These are phyloP conservation scores for Phytophthora parvispora DNA, from an alignment of 352 stramenopile species.

Conservation along the genomic window DNA sequence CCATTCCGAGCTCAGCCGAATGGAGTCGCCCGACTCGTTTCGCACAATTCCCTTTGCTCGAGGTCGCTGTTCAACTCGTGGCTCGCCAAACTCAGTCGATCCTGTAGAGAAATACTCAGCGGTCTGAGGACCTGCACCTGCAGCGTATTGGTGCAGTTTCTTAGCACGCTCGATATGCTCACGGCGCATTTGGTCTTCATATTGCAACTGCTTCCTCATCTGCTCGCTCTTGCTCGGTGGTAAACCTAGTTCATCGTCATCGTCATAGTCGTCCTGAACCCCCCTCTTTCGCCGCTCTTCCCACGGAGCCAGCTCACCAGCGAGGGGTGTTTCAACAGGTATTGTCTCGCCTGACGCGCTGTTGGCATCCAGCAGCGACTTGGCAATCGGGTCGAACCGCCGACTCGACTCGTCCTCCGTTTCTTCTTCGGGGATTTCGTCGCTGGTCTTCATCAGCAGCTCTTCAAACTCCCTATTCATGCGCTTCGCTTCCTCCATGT, in stretches of 20 bases:
- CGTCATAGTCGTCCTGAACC: conserved; percentile 20
- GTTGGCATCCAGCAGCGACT: conserved; percentile 12
- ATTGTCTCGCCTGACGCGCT: conserved; percentile 34
- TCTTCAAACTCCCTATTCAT: conserved; percentile 79
- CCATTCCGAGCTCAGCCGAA: conserved; percentile 58
- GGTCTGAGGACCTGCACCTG: not conserved
- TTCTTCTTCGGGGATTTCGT: conserved; percentile 7
- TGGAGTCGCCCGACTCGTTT: conserved; percentile 44
- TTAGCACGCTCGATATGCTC: conserved; percentile 33
- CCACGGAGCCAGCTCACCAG: conserved; percentile 21
- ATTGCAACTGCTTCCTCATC: conserved; percentile 27
- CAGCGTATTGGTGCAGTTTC: conserved; percentile 30
- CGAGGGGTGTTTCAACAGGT: conserved; percentile 17
- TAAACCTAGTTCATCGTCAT: conserved; percentile 43
- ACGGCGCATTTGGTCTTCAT: conserved; percentile 30
- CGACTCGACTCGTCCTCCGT: not conserved
- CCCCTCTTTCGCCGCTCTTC: conserved; percentile 18
- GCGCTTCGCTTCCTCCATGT: conserved; percentile 73
- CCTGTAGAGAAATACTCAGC: not conserved
- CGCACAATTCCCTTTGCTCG: conserved; percentile 23
- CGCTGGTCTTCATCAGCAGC: conserved; percentile 39
- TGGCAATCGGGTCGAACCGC: conserved; percentile 3
- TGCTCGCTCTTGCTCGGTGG: conserved; percentile 44
- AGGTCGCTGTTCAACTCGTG: conserved; percentile 13
- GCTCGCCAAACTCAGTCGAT: conserved; percentile 7